These are phyloP conservation scores for Oxyria digyna DNA, from an alignment of 148 eudicot species.

Conservation along the genomic window DNA sequence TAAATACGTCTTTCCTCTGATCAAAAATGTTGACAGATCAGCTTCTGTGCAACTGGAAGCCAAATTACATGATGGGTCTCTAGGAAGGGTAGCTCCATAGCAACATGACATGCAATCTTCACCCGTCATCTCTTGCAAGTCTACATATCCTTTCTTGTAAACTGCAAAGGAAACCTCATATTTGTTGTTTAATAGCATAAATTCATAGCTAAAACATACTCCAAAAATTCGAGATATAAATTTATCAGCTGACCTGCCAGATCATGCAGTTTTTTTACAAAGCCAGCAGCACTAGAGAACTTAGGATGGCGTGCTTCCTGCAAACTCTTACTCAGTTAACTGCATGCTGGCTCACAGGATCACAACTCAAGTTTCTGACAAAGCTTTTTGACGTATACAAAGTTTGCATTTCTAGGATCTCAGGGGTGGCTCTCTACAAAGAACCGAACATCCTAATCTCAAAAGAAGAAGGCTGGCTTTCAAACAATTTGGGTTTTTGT, in stretches of 20 bases:
- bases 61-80: slow-evolving; percentile 37
- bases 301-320: slow-evolving; percentile 39
- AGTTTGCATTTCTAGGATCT: neutral
- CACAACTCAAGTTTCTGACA: neutral
- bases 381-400: neutral
- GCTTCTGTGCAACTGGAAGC: slow-evolving; percentile 47
- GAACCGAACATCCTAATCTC: too few relatives aligned
- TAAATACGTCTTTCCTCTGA: slow-evolving; percentile 54
- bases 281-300: slow-evolving; percentile 35
- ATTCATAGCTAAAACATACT: neutral
- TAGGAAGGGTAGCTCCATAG: slow-evolving; percentile 48
- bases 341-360: neutral
- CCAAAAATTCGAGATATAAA: neutral
- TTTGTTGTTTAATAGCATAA: neutral
- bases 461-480: too few relatives aligned
- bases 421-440: neutral
- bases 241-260: slow-evolving; percentile 34
- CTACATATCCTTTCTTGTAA: slow-evolving; percentile 55
- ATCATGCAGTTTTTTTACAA: slow-evolving; percentile 49
- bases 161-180: slow-evolving; percentile 20
- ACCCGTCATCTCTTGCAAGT: slow-evolving; percentile 34
- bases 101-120: slow-evolving; percentile 32
- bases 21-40: slow-evolving; percentile 49
- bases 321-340: slow-evolving; percentile 6
- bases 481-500: too few relatives aligned